Evolutionary conservation across 192 early-diverging fungal genomes (phyloP), one percentile per base, ranked within the genome.

Genomic region (Rhizoclosmatium sp.): DNA sequence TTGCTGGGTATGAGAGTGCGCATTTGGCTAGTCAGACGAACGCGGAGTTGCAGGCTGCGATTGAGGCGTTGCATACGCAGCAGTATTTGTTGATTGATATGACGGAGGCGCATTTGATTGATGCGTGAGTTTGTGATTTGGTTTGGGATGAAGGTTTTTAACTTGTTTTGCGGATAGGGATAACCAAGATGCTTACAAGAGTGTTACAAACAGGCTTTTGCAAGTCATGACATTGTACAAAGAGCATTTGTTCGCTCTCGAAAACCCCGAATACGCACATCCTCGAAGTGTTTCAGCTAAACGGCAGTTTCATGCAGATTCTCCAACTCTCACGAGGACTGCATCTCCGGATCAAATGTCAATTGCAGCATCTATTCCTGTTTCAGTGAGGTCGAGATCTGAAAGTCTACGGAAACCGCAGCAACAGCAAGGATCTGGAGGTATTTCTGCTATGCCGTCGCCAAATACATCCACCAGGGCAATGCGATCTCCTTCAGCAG

Each of bases 201-300:
- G 58, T 40, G 81, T 85, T 14, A 69, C 71, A n/a, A 71, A 39
- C 56, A 65, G 88, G 41, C 76, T 89, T 2, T 68, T 89, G 47
- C 72, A 86, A 23, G 84, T 87, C n/a, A 87, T 89, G 49, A 87
- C 88, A 47, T 81, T 87, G 14, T 89, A 87, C 80, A 81, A 89
- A 69, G 85, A 89, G 46, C 83, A 84, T 54, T 67, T 61, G 4
- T 62, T 60, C 31, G 59, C 71, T 7, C 58, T 80, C 7, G 78
- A 80, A 12, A 62, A 59, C 42, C 78, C 78, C 0, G 59, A 56
- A 68, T 58, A 68, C 66, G 66, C 66, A 7, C 62, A 40, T 41
- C 45, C 66, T 12, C 66, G 42, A 40, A 48, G 31, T 44, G 31
- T 44, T n/a, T 9, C 66, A 44, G 10, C 42, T 0, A 41, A 41